Conservation (phyloP, 305 asterid species). For the Rubia tinctorum region DNA sequence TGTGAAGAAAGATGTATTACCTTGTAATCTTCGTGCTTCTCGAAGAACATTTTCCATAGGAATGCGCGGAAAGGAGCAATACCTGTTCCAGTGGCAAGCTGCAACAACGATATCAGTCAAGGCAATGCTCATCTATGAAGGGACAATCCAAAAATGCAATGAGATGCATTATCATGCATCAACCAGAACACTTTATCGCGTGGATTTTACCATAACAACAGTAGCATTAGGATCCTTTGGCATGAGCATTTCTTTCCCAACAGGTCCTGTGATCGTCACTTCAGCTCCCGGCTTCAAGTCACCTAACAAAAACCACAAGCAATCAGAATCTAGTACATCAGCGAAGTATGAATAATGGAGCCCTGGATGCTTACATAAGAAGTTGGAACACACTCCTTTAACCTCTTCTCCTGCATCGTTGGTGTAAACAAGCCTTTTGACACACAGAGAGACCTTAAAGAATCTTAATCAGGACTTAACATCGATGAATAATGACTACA, state of each 20-base stretch:
- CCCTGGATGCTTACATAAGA: slow-evolving; percentile 58
- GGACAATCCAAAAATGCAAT: not conserved
- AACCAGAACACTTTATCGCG: not conserved
- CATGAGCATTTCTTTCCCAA: slow-evolving; percentile 97
- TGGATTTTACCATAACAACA: slow-evolving; percentile 58
- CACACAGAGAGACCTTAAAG: slow-evolving; percentile 78
- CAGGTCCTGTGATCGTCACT: slow-evolving; percentile 91
- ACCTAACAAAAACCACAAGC: slow-evolving; percentile 39
- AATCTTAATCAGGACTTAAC: slow-evolving; percentile 8
- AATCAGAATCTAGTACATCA: no score
- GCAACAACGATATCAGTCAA: slow-evolving; percentile 18
- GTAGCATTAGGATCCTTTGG: slow-evolving; percentile 96
- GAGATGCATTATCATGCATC: slow-evolving; percentile 4
- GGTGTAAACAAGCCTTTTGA: slow-evolving; percentile 83
- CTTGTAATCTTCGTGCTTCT: slow-evolving; percentile 86
- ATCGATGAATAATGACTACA: not conserved
- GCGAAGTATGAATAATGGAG: not conserved
- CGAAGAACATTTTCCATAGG: slow-evolving; percentile 96
- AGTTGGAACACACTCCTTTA: slow-evolving; percentile 98
- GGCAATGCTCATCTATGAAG: slow-evolving; percentile 3
- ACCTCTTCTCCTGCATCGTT: slow-evolving; percentile 74
- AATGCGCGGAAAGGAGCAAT: slow-evolving; percentile 94
- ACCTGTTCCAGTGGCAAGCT: slow-evolving; percentile 98
- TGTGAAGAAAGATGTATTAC: slow-evolving; percentile 21
- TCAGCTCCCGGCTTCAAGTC: slow-evolving; percentile 86